Evolutionary conservation across 352 stramenopile genomes (phyloP).

Genomic region (Globisporangium apiculatum): DNA sequence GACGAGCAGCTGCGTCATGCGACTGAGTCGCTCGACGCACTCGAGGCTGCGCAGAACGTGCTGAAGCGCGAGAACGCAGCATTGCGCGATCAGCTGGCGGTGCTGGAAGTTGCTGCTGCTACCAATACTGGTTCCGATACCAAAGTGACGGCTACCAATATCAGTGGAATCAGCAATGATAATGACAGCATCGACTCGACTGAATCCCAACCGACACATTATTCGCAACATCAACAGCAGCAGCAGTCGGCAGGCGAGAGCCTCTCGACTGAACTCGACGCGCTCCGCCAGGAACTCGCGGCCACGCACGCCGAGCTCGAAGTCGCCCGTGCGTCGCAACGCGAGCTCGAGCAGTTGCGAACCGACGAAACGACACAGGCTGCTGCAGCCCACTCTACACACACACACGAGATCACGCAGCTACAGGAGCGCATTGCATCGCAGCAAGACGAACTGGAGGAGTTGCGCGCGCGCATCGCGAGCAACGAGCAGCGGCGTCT

Average conservation of each 20-base stretch:
- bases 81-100: conserved; percentile 1
- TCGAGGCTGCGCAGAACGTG: conserved; percentile 20
- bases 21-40: conserved; percentile 32
- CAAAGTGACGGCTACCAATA: no score
- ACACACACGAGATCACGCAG: background rate
- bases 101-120: conserved; percentile 3
- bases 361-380: background rate
- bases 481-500: background rate
- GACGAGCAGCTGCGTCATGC: conserved; percentile 23
- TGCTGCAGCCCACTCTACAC: background rate
- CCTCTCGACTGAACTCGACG: conserved; percentile 1
- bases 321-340: background rate
- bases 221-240: no score
- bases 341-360: conserved; percentile 1
- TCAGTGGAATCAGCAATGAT: no score
- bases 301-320: conserved; percentile 7
- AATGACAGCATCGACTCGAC: no score
- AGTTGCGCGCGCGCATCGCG: conserved; percentile 1
- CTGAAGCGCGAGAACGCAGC: conserved; percentile 30
- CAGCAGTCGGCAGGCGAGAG: conserved; percentile 1
- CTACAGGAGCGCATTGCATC: conserved; percentile 1
- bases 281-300: conserved; percentile 12
- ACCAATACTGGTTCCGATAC: no score
- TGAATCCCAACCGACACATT: no score
- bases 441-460: conserved; percentile 6